Evolutionary conservation across 2,329 filamentous ascomycete species (phyloP).

Genomic region (Botrytis pseudocinerea): DNA sequence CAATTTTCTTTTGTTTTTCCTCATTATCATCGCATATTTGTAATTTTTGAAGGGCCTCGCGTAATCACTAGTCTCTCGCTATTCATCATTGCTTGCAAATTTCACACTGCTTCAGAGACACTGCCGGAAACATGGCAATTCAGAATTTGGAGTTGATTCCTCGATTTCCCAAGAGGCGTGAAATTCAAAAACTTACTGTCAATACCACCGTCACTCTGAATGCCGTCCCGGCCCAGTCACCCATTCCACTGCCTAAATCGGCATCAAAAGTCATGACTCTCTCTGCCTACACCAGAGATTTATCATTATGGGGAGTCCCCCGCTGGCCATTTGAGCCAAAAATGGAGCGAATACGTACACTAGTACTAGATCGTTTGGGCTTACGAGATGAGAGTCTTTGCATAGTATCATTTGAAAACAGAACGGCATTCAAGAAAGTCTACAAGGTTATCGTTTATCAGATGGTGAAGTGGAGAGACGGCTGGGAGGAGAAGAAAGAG

Average conservation of each 20-base stretch:
- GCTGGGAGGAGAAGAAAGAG: not conserved
- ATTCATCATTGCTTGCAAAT: no score
- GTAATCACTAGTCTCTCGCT: no score
- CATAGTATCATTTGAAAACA: not conserved
- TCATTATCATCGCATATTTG: not conserved
- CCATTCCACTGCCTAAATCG: not conserved
- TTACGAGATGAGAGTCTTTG: not conserved
- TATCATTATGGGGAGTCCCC: not conserved
- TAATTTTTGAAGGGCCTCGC: not conserved
- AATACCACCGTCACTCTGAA: conserved; percentile 5
- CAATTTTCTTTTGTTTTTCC: not conserved
- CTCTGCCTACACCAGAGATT: not conserved
- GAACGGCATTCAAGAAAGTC: not conserved
- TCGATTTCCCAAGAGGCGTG: not conserved
- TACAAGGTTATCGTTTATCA: not conserved
- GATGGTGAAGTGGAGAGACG: not conserved
- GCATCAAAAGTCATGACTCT: not conserved
- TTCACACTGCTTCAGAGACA: no score
- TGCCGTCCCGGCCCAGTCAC: not conserved
- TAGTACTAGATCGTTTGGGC: not conserved
- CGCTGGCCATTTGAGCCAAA: not conserved
- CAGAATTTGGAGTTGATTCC: not conserved
- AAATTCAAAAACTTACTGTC: not conserved
- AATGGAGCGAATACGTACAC: not conserved
- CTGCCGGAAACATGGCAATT: not conserved